Base-by-base conservation (phyloP, 805 yeast genomes). In the Maudiozyma serrabonitensis region DNA sequence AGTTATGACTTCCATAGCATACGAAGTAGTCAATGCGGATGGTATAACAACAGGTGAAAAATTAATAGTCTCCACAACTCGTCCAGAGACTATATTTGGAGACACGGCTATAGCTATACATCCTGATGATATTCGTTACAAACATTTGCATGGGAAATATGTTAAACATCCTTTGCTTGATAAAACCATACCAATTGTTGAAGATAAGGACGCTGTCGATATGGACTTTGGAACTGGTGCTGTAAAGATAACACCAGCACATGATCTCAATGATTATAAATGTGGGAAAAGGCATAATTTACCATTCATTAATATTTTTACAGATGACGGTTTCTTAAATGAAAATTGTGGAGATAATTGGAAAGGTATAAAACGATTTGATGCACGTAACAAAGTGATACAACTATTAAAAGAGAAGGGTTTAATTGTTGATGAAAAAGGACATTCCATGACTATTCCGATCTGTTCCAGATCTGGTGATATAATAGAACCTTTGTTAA, bases 161-260 rank as follows among this genome's bases (percentile, higher is more conserved):
- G 93, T 86, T 51, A 66, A 79, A 56, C 97, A 93, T 70, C 98
- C 99, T 50, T 84, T 91, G 69, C 69, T 87, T 59, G 84, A 82
- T 61, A 82, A 87, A 64, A 74, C 79, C 63, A 68, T 91, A 47
- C 99, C 99, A 54, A 87, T 91, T 62, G 72, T 91, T 52, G 79
- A 89, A 46, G 98, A 91, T 68, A 66, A 81, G 40, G 95, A 86
- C 67, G 89, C 96, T 35, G 98, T 93, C 52, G 98, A 93, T 69
- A 91, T 91, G 97, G 95, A 86, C 67, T 93, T 93, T 59, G 99
- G 99, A 75, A 91, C 98, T 53, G 99, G 99, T 81, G 98, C 98
- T 41, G 98, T 91, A 52, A 91, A 93, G 72, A 91, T 91, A 66
- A 93, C 99, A 6, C 99, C 99, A 48, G 97, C 95, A 32, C 98